Base-by-base conservation (phyloP, 805 yeast species). In the Candida coleopterorum region DNA sequence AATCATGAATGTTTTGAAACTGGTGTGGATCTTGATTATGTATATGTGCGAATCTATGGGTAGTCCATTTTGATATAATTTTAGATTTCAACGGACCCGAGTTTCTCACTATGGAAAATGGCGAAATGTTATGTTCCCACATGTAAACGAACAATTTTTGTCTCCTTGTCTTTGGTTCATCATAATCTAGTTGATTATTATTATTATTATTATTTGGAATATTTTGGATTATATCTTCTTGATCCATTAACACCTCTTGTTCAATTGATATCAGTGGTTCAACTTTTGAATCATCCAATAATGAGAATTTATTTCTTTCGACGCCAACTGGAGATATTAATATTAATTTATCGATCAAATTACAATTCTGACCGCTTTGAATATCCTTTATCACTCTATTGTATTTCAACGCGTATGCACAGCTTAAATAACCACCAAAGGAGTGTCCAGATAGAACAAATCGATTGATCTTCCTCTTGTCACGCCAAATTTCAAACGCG, bases 91-190 rank as follows among this genome's bases (percentile, higher is more conserved):
- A 45, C 2, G 84, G 84, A 0, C 84, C 85, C 4, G 55, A 29
- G 11, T 57, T 50, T 37, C 85, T 58, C 8, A 79, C 47, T 2
- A 78, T 35, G 2, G 72, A 49, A 44, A 80, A 74, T 0, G 85
- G 84, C 1, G 85, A 77, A 15, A 58, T 50, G 47, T 80, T 67
- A 12, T 53, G 53, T 12, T 64, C 63, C 87, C 87, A 80, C 34
- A 78, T 37, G 37, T 53, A 60, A 2, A 56, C 55, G 24, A 75
- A 35, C 6, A 64, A 32, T 38, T 53, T 62, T 6, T 64, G 60
- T 28, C 48, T 41, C 24, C 53, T 49, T 3, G 49, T 34, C 25
- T 43, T 48, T 2, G 28, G 29, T 18, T 43, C 49, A 22, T 42
- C 34, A 7, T 35, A 37, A 7, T 33, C 44, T 7, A 29, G 35